phyloP scores from a whole-genome alignment of 108 stramenopile species.

The Fistulifera solaris region DNA sequence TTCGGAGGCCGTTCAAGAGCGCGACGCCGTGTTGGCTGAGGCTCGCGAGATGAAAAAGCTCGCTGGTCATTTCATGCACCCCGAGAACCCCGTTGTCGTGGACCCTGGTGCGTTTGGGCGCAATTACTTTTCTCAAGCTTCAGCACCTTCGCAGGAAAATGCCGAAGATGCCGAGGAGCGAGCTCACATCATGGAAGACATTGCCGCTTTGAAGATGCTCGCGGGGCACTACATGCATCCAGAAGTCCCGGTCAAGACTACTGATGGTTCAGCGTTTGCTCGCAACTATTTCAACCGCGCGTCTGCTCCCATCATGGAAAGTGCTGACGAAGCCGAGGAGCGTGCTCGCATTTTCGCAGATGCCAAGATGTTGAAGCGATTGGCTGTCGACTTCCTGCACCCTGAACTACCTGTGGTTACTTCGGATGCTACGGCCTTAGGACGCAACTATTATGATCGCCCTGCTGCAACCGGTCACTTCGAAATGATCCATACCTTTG shows the following conservation, averaged over 20 bases:
- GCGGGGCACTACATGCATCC: slow-evolving; percentile 54
- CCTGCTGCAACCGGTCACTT: slow-evolving; percentile 37
- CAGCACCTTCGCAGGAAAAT: slow-evolving; percentile 24
- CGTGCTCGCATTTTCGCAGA: slow-evolving; percentile 37
- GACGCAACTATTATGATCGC: slow-evolving; percentile 60
- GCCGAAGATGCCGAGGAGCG: slow-evolving; percentile 45
- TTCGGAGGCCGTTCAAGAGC: slow-evolving; percentile 22
- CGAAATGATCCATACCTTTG: slow-evolving; percentile 3
- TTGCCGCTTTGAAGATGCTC: slow-evolving; percentile 30
- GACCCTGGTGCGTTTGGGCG: slow-evolving; percentile 25
- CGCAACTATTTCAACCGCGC: slow-evolving; percentile 57
- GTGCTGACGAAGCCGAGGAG: slow-evolving; percentile 22
- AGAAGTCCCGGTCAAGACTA: slow-evolving; percentile 21
- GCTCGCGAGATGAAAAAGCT: slow-evolving; percentile 27
- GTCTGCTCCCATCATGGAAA: slow-evolving; percentile 41
- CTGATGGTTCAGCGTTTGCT: slow-evolving; percentile 9
- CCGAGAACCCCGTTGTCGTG: slow-evolving; percentile 22
- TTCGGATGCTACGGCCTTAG: slow-evolving; percentile 20
- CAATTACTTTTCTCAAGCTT: slow-evolving; percentile 41
- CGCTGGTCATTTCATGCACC: slow-evolving; percentile 29
- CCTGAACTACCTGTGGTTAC: slow-evolving; percentile 45
- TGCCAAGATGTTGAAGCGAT: slow-evolving; percentile 38
- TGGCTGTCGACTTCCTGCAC: slow-evolving; percentile 44
- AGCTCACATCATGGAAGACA: slow-evolving; percentile 40
- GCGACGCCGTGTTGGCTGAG: slow-evolving; percentile 8